These are phyloP conservation scores for Goffeauzyma gilvescens DNA, from an alignment of 768 basidiomycete genomes.

Conservation along the genomic window DNA sequence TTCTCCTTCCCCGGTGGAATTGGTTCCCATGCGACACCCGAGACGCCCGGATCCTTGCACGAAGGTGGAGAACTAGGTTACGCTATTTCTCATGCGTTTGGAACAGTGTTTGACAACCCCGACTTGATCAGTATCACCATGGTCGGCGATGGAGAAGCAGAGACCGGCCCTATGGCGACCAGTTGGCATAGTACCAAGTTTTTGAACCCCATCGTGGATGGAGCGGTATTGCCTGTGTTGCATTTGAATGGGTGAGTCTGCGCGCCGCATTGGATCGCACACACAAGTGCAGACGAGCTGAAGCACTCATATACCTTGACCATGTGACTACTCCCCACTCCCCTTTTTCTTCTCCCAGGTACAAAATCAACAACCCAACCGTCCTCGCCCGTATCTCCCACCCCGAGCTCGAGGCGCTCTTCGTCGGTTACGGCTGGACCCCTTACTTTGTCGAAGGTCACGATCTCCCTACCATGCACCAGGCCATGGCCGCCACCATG, in stretches of 20 bases:
- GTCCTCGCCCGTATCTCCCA: conserved; percentile 26
- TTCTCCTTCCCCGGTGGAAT: conserved; percentile 65
- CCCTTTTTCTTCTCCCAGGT: too few species aligned
- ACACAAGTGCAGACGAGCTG: too few species aligned
- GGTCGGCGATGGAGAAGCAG: conserved; percentile 50
- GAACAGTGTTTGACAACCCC: conserved; percentile 76
- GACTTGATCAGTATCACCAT: conserved; percentile 61
- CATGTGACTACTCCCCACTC: too few species aligned
- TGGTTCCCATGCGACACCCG: conserved; percentile 42
- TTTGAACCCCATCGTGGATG: conserved; percentile 71
- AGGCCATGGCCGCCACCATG: conserved; percentile 26
- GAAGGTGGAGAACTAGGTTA: conserved; percentile 83
- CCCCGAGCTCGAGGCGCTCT: conserved; percentile 19
- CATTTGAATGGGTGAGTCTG: conserved; percentile 79
- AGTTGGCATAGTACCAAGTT: conserved; percentile 71
- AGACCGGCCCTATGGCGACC: conserved; percentile 30
- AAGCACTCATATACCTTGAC: too few species aligned
- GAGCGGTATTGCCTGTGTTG: conserved; percentile 72
- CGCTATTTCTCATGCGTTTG: conserved; percentile 53
- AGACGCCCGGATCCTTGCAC: conserved; percentile 74
- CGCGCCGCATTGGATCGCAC: too few species aligned
- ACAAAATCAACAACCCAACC: conserved; percentile 23
- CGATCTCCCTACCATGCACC: conserved; percentile 23
- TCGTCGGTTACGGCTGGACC: conserved; percentile 25
- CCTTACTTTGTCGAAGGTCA: conserved; percentile 28